These are phyloP conservation scores for Colletotrichum euphorbiae DNA, from an alignment of 2,329 filamentous ascomycete species.

Conservation along the genomic window DNA sequence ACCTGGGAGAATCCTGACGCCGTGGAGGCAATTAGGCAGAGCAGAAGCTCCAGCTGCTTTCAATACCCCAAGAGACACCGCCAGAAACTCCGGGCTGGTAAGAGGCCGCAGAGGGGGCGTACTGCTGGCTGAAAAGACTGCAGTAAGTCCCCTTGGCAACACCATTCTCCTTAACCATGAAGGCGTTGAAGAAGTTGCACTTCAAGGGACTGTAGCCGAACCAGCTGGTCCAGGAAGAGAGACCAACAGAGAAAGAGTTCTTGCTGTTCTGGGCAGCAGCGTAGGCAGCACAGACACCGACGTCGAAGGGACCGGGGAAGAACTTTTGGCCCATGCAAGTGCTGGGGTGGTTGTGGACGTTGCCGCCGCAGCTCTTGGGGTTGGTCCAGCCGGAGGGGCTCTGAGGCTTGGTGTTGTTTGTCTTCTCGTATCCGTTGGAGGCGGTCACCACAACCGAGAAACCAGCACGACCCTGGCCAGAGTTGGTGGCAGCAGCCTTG, in stretches of 20 bases:
- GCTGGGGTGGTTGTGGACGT: slow-evolving; percentile 24
- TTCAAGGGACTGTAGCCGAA: slow-evolving; percentile 34
- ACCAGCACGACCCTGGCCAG: slow-evolving; percentile 24
- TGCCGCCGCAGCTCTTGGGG: slow-evolving; percentile 25
- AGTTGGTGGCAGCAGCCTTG: slow-evolving; percentile 37
- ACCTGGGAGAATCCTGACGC: neutral
- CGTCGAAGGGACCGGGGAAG: slow-evolving; percentile 35
- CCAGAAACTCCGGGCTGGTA: slow-evolving; percentile 12
- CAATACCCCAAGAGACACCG: slow-evolving; percentile 19
- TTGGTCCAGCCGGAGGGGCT: slow-evolving; percentile 36
- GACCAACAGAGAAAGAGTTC: slow-evolving; percentile 25
- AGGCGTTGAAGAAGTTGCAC: slow-evolving; percentile 39
- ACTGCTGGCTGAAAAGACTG: slow-evolving; percentile 36
- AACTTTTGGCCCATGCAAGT: slow-evolving; percentile 37
- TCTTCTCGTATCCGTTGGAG: slow-evolving; percentile 41
- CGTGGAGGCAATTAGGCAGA: slow-evolving; percentile 4
- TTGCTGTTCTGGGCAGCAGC: slow-evolving; percentile 29
- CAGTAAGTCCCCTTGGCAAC: slow-evolving; percentile 36
- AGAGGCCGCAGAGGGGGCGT: slow-evolving; percentile 19
- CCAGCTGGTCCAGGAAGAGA: slow-evolving; percentile 15
- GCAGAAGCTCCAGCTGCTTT: slow-evolving; percentile 37
- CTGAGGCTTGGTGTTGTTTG: slow-evolving; percentile 27
- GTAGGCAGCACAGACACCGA: slow-evolving; percentile 30
- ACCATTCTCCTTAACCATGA: slow-evolving; percentile 38
- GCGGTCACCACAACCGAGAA: slow-evolving; percentile 39